Base-by-base conservation (phyloP, 1,139 yeast genomes). In the Zygosaccharomyces sapae region DNA sequence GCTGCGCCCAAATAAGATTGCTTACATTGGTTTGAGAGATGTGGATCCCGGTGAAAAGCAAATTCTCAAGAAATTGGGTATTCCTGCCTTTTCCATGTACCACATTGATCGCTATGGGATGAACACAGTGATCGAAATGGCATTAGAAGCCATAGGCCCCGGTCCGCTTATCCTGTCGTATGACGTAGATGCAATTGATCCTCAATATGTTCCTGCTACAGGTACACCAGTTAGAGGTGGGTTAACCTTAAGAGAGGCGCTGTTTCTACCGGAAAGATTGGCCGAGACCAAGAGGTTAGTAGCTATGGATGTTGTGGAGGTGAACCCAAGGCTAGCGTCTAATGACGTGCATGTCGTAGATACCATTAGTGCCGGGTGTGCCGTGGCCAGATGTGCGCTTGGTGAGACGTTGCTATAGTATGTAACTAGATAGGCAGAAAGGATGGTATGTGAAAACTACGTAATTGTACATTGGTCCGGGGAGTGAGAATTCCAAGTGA, bases 171-270 rank as follows among this genome's bases (percentile, higher is more conserved):
- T 92, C 71, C 71, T 94, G 58, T 84, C 95, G 33, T 92, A 90
- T 66, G 98, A 92, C 65, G 97, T 92, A 43, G 98, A 92, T 68
- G 97, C 97, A 39, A 83, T 92, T 54, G 98, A 92, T 69, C 98
- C 98, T 43, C 76, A 81, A 54, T 88, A 75, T 63, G 97, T 94
- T 12, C 97, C 97, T 27, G 96, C 97, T 35, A 92, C 98, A 1
- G 98, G 98, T 48, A 92, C 98, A 1, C 90, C 97, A 48, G 98
- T 92, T 16, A 83, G 96, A 66, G 97, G 97, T 53, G 98, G 98
- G 3, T 75, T 92, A 55, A 83, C 96, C 5, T 77, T 92, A 69
- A 79, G 98, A 71, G 98, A 92, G 70, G 97, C 96, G 41, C 77
- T 94, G 64, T 92, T 85, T 66, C 71, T 92, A 47, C 94, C 92